Evolutionary conservation across 352 stramenopile species (phyloP), one percentile per base, ranked within the genome.

Genomic region (Phytophthora ramorum): DNA sequence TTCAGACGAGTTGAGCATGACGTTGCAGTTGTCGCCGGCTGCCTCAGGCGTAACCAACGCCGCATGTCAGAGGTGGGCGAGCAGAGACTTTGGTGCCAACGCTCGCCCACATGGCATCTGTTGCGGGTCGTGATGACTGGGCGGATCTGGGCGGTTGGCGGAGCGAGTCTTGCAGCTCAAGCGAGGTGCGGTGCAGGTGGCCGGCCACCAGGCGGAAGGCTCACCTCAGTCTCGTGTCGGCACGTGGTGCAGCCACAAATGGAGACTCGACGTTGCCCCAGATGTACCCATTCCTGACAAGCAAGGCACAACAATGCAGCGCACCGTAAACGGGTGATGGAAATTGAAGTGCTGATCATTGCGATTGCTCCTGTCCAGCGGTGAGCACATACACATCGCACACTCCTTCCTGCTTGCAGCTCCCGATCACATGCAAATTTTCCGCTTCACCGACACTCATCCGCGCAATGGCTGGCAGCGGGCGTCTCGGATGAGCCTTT

Each of bases 271-370:
- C 22, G 22, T 24, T 24, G 22, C 22, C 22, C 22, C 22, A 24
- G 22, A 3, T 24, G 22, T 24, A 24, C 22, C 52, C 17, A 3
- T 40, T 40, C 34, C 34, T 40, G 34, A 7, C 34, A n/a, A 40
- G 8, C 4, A 19, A 19, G 37, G 16, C 37, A 10, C 37, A 14
- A 20, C 37, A 19, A 43, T 19, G 3, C 20, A 24, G 45, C 22
- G 24, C 32, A 63, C 40, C 24, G 48, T 58, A 41, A 44, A 61
- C 51, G 46, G 34, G 40, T 20, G 41, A 55, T 38, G 37, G 30
- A 54, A 45, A 34, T 66, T 66, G 49, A 61, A 55, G 49, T 35
- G 49, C 40, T 54, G 54, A 60, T 66, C 58, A 51, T 49, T 53
- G 24, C 28, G 17, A 24, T 28, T 66, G 14, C 16, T 48, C 54